These are phyloP conservation scores for Carex pumila DNA, from an alignment of 176 grass and related monocot species.

Conservation along the genomic window DNA sequence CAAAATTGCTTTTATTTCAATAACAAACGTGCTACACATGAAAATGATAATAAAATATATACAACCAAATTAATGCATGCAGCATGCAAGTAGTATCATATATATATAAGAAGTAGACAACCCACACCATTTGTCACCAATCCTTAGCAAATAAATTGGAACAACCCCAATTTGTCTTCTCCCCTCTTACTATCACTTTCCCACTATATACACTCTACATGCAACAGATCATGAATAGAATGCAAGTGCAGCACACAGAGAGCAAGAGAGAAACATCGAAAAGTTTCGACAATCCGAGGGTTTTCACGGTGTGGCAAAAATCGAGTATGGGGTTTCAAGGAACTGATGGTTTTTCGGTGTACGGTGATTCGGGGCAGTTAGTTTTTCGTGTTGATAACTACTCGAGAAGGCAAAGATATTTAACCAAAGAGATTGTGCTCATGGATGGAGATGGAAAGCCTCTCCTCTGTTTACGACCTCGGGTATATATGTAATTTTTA, in stretches of 20 bases:
- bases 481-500: neutral
- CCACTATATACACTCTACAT: neutral
- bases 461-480: neutral
- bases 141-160: neutral
- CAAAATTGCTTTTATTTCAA: too few species aligned
- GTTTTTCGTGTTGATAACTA: conserved; percentile 2
- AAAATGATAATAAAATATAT: too few species aligned
- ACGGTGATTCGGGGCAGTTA: neutral
- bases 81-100: neutral
- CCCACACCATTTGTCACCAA: neutral
- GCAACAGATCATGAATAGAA: neutral
- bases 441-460: neutral
- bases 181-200: neutral
- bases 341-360: conserved; percentile 35
- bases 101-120: neutral
- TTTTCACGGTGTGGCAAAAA: conserved; percentile 31
- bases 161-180: neutral
- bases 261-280: neutral
- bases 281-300: neutral
- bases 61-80: neutral
- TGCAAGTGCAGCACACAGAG: neutral
- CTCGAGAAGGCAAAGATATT: neutral
- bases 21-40: too few species aligned
- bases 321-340: conserved; percentile 40
- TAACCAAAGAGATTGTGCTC: conserved; percentile 2